Conservation (phyloP, 345 rosid genomes). For the Angophora floribunda region DNA sequence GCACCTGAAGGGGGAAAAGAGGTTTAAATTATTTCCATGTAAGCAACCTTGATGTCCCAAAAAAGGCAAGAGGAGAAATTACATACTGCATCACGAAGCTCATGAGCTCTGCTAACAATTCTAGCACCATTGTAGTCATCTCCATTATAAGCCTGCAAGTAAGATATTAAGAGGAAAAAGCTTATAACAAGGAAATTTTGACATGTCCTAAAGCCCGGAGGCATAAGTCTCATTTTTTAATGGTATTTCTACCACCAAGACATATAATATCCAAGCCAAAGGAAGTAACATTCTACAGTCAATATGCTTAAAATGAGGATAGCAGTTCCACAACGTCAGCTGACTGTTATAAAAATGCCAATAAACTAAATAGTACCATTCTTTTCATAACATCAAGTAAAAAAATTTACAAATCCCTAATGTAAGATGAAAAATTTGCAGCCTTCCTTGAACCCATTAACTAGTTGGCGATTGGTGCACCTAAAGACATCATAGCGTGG, state of each 20-base stretch:
- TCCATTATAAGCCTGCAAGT: constrained; percentile 74
- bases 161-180: neutral
- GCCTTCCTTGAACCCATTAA: neutral
- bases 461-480: neutral
- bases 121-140: constrained; percentile 95
- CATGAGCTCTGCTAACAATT: constrained; percentile 87
- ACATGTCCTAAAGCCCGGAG: neutral
- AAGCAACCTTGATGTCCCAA: neutral
- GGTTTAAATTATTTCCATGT: neutral
- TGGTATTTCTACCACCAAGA: neutral
- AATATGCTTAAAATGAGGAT: neutral
- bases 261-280: neutral
- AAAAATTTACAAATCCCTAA: neutral
- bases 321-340: neutral
- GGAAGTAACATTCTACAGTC: neutral
- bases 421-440: neutral
- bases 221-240: neutral
- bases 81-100: constrained; percentile 91
- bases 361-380: neutral
- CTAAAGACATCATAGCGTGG: neutral
- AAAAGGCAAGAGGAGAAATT: neutral
- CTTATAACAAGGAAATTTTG: neutral
- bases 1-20: constrained; percentile 44
- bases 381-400: neutral
- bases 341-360: neutral